Base-by-base conservation (phyloP, 441 rosid genomes). In the Breynia disticha region DNA sequence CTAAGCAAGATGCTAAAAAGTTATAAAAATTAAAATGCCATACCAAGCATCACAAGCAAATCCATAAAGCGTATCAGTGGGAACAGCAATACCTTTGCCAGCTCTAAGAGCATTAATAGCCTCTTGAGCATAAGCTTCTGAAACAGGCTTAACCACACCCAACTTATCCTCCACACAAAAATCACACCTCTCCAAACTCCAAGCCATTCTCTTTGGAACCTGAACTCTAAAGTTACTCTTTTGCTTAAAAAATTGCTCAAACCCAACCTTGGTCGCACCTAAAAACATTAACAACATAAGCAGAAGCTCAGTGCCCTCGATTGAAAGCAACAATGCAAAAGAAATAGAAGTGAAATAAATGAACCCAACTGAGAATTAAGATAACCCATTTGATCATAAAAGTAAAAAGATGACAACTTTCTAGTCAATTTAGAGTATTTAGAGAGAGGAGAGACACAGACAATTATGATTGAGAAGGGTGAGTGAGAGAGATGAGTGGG, bases 11-110 rank as follows among this genome's bases (percentile, higher is more conserved):
- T 28, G 35, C 35, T 1, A 4, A 28, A 28, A 3, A 28, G 35
- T 28, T n/a, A 28, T 28, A 28, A 28, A 28, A 28, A 4, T 28
- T 28, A 28, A 5, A 28, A 28, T 28, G 35, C 20, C 59, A 37
- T 84, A 93, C 97, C 98, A 88, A 72, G 98, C 98, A 76, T 89
- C 97, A 42, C 93, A 89, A 56, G 97, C 96, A 60, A 93, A 82
- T 42, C 97, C 98, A 38, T 93, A 89, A 28, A 93, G 84, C 0
- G 98, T 89, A 61, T 89, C 96, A 0, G 98, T 88, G 22, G 97
- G 98, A 7, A 86, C 91, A 16, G 95, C 96, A 58, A 86, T 73
- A 53, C 86, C 96, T 56, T 84, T 80, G 56, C 86, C 88, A 43
- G 78, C 69, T 72, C 78, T 84, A 50, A 89, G 75, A 41, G 88